Conservation (phyloP, 129 eudicot species). For the Ambrosia artemisiifolia region DNA sequence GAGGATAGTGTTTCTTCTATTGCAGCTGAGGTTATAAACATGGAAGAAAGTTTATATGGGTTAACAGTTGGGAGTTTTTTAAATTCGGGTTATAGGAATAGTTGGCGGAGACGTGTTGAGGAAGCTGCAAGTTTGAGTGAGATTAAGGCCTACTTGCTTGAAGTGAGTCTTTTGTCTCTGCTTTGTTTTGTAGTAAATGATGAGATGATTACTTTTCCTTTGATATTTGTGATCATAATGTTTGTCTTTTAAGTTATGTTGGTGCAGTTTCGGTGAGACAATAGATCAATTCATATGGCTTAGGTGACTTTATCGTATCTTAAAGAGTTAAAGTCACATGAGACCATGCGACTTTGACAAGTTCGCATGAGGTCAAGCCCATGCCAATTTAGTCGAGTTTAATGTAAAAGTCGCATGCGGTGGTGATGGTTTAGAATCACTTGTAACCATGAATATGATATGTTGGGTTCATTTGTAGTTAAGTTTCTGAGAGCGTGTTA, state of each 20-base stretch:
- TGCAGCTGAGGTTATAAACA: conserved; percentile 61
- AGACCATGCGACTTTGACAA: no score
- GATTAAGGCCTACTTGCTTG: conserved; percentile 71
- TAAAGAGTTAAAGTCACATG: no score
- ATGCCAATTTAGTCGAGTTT: no score
- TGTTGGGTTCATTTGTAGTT: no score
- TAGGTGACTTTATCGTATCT: no score
- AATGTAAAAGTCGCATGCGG: no score
- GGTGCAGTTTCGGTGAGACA: no score
- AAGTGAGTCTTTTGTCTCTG: conserved; percentile 41
- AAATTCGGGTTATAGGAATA: conserved; percentile 43
- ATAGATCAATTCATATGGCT: no score
- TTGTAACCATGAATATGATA: no score
- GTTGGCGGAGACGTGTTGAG: conserved; percentile 72
- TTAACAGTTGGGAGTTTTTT: conserved; percentile 63
- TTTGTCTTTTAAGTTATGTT: not conserved
- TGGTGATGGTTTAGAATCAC: no score
- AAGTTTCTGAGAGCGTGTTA: no score
- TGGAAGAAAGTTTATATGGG: conserved; percentile 90
- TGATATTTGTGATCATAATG: not conserved
- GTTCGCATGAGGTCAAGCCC: no score
- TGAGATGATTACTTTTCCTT: not conserved
- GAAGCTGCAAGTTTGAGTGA: conserved; percentile 55
- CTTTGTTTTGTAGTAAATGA: conserved; percentile 6
- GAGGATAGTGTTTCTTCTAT: conserved; percentile 69